Conservation (phyloP, 441 rosid species). For the Cnidoscolus chayamansa region DNA sequence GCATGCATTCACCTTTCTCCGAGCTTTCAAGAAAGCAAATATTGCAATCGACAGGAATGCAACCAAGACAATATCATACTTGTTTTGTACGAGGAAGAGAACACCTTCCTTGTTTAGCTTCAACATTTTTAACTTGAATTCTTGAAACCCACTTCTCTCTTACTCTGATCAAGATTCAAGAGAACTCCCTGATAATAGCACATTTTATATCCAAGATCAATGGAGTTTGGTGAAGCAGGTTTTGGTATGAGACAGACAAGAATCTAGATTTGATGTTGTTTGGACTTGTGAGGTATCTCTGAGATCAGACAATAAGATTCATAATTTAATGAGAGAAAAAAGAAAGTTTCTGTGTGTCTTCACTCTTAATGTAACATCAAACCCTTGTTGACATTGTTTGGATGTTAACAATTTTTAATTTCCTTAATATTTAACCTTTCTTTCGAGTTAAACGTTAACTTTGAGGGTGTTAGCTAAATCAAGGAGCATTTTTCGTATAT, state of each 20-base stretch:
- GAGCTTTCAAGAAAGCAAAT: slow-evolving; percentile 6
- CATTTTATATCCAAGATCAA: background rate
- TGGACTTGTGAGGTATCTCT: slow-evolving; percentile 3
- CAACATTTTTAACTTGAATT: background rate
- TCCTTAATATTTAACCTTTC: too few species aligned
- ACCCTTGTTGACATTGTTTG: too few species aligned
- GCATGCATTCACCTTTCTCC: background rate
- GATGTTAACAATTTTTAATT: too few species aligned
- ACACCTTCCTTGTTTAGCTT: background rate
- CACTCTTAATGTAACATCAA: too few species aligned
- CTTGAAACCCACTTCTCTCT: background rate
- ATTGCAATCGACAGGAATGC: background rate
- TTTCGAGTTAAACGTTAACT: too few species aligned
- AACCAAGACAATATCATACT: slow-evolving; percentile 1
- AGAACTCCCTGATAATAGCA: background rate
- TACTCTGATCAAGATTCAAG: background rate
- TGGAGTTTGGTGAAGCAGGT: background rate
- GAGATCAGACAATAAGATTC: background rate
- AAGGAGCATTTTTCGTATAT: too few species aligned
- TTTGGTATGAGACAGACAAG: slow-evolving; percentile 7
- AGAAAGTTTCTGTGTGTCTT: background rate
- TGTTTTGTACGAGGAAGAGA: slow-evolving; percentile 6
- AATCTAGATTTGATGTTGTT: background rate
- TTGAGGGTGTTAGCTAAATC: too few species aligned
- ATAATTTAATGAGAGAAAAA: background rate